Evolutionary conservation across 2,329 filamentous ascomycete genomes (phyloP), one percentile per base, ranked within the genome.

Genomic region (Neurospora sp.): DNA sequence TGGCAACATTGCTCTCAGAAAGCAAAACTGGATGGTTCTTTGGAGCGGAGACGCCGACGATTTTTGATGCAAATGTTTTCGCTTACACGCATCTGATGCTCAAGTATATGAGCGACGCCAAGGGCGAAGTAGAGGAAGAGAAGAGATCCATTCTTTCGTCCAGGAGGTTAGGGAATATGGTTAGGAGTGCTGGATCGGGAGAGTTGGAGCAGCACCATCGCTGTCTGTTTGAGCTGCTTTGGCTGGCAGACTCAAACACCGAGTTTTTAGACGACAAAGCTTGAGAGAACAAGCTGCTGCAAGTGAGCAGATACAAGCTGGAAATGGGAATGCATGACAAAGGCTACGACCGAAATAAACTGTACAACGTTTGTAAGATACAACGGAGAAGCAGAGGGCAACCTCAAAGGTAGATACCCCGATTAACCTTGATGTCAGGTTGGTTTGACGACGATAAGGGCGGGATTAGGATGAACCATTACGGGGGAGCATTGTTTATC

Each of bases 21-120:
- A 72, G 68, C 39, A 67, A 43, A 19, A 73, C 70, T 17, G 73
- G 69, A 8, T 87, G 84, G 84, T 88, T 88, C 77, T 86, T 86
- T 70, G 82, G 77, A 33, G 76, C 72, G 77, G 78, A 70, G 68
- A 79, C 38, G 78, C 93, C 95, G 0, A 88, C 89, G 0, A 77
- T 95, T 33, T 95, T 98, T 75, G 96, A 99, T 80, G 94, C 95
- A 7, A 89, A 88, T 69, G 87, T 98, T 2, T 98, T 97, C 81
- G 90, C 93, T 3, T 99, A 97, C 79, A 94, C 92, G 0, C 89
- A 96, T 79, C 82, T 97, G 68, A 83, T 98, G 68, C 80, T 97
- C 68, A 66, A 70, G 69, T 73, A 66, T 38, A 71, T 72, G 70
- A 62, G 70, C 33, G 19, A 68, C 88, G 91, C 71, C 84, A 89